These are phyloP conservation scores for Oidiodendron maius DNA, from an alignment of 495 filamentous ascomycete species.

Conservation along the genomic window DNA sequence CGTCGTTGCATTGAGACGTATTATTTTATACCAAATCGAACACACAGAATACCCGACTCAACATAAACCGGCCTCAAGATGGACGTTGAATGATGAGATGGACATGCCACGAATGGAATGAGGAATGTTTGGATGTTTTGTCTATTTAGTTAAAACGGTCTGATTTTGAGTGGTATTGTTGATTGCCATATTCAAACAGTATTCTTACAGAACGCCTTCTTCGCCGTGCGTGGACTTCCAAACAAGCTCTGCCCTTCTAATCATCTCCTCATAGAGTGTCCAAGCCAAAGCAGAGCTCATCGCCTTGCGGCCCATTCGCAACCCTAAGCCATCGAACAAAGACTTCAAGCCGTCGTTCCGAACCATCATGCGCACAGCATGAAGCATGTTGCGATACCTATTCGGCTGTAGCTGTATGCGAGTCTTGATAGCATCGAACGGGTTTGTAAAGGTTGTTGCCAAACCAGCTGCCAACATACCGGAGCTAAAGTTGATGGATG, in stretches of 20 bases:
- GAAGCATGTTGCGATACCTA: conserved; percentile 79
- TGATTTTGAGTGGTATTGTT: conserved; percentile 13
- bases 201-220: conserved; percentile 9
- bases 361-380: conserved; percentile 70
- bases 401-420: conserved; percentile 83
- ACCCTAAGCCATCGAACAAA: conserved; percentile 78
- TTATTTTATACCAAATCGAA: not conserved
- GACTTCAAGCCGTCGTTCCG: conserved; percentile 73
- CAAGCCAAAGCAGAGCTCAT: conserved; percentile 87
- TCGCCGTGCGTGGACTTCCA: conserved; percentile 35
- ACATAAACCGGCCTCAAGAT: not conserved
- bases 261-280: conserved; percentile 94
- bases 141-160: not conserved
- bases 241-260: conserved; percentile 65
- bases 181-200: conserved; percentile 8
- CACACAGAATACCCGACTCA: conserved; percentile 1
- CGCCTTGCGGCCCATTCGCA: conserved; percentile 89
- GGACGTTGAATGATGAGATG: not conserved
- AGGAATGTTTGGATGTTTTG: too few species aligned
- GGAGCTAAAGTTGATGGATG: conserved; percentile 77
- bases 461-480: conserved; percentile 73
- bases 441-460: conserved; percentile 86
- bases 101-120: not conserved
- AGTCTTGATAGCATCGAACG: conserved; percentile 95
- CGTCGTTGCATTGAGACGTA: too few species aligned